Evolutionary conservation across 768 basidiomycete genomes (phyloP), one percentile per base, ranked within the genome.

Genomic region (Russula olivacea): DNA sequence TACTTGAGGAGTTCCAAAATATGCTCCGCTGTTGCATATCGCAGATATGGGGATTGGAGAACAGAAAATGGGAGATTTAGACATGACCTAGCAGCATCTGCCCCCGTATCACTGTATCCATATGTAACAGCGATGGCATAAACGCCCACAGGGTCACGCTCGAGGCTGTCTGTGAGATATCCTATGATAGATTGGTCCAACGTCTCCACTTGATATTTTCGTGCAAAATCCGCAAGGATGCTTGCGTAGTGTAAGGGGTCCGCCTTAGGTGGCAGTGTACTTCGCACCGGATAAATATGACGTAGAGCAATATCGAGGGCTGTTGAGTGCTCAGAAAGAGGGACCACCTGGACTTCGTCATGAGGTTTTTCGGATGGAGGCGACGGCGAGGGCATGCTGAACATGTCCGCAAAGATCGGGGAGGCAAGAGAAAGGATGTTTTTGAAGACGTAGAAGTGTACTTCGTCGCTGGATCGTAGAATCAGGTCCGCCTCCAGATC

Each of bases 101-200:
- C 11, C 9, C 38, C 59, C 2, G 58, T 43, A 25, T 28, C 32
- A n/a, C 23, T 14, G 23, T 25, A 45, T 40, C 34, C 66, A 6
- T 58, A 61, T 2, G 36, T 41, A 10, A 48, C 36, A 1, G 59
- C 63, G 25, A 65, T 32, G 23, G 52, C 59, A 41, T 61, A 65
- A 48, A 59, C 66, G 21, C 60, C 64, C 14, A 58, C 59, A 7
- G 64, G 64, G 40, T 67, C 64, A 8, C 5, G 10, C 25, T 66
- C 52, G n/a, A 61, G 23, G 14, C 19, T n/a, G 21, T 41, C 47
- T 6, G 10, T 34, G 41, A 67, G 64, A 34, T 28, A 55, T 7
- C 30, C 30, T 30, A 30, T 6, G 15, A 55, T 41, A 0, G 34
- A 14, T 34, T 23, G 7, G 15, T 32, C n/a, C 23, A 65, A 25